Percentiles rank a stretch among this genome's conserved stretches.
phyloP scores from a whole-genome alignment of 441 rosid genomes.

The Biscutella auriculata region DNA sequence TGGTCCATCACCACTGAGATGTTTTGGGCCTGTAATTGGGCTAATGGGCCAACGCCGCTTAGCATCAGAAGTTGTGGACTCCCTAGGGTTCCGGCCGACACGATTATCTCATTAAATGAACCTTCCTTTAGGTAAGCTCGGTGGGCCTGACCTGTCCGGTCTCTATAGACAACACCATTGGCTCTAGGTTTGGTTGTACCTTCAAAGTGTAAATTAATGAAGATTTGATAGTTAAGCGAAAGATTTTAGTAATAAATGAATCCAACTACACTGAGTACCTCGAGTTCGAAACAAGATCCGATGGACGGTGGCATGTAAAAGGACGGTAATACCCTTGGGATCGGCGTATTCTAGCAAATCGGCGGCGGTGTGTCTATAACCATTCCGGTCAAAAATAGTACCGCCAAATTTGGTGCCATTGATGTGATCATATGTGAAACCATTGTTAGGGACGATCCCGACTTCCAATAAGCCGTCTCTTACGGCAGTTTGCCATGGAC shows the following conservation, averaged over 20 bases:
- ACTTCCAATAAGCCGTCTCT: slow-evolving; percentile 62
- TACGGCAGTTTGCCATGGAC: slow-evolving; percentile 75
- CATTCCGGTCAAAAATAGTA: slow-evolving; percentile 55
- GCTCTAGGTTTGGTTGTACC: slow-evolving; percentile 39
- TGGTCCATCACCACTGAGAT: slow-evolving; percentile 51
- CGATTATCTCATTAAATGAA: slow-evolving; percentile 38
- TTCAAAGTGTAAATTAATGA: not conserved
- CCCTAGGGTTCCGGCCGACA: slow-evolving; percentile 69
- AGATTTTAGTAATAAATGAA: too few relatives aligned
- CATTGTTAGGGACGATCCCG: slow-evolving; percentile 65
- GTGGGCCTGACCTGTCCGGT: slow-evolving; percentile 37
- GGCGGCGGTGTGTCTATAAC: slow-evolving; percentile 71
- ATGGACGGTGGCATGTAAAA: slow-evolving; percentile 53
- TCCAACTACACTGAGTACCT: slow-evolving; percentile 26
- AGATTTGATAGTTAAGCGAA: not conserved
- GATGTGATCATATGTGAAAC: slow-evolving; percentile 81
- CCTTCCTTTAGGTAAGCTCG: slow-evolving; percentile 48
- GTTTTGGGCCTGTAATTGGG: slow-evolving; percentile 40
- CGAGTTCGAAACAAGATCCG: slow-evolving; percentile 34
- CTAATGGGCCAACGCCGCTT: slow-evolving; percentile 73
- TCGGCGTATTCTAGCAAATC: slow-evolving; percentile 52
- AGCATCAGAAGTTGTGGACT: slow-evolving; percentile 82
- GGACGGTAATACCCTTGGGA: slow-evolving; percentile 47
- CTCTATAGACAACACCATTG: slow-evolving; percentile 51
- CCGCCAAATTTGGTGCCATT: slow-evolving; percentile 82